Evolutionary conservation across 495 filamentous ascomycete species (phyloP).

Genomic region (Xylaria grammica): DNA sequence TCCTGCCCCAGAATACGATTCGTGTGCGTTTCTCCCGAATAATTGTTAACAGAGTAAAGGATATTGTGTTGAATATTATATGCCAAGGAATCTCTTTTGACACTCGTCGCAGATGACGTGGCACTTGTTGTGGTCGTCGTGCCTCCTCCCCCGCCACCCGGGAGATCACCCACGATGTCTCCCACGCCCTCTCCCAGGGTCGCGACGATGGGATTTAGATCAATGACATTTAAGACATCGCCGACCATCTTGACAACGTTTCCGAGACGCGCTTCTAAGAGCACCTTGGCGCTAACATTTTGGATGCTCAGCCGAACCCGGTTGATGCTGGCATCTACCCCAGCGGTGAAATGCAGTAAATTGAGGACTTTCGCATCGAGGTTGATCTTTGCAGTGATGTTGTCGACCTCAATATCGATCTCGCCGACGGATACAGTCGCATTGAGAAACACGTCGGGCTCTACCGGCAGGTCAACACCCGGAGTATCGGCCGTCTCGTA

Average conservation of each 20-base stretch:
- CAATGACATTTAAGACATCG: conserved; percentile 57
- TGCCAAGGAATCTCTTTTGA: conserved; percentile 31
- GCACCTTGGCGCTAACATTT: conserved; percentile 61
- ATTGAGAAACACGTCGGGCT: conserved; percentile 63
- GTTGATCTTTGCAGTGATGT: conserved; percentile 65
- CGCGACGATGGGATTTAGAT: conserved; percentile 62
- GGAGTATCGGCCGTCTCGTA: conserved; percentile 59
- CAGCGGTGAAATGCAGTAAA: conserved; percentile 61
- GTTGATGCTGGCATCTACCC: conserved; percentile 59
- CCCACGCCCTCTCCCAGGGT: conserved; percentile 54
- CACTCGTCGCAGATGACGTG: conserved; percentile 26
- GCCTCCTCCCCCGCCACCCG: conserved; percentile 34
- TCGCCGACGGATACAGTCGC: conserved; percentile 57
- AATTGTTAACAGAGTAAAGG: conserved; percentile 62
- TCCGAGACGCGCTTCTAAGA: conserved; percentile 59
- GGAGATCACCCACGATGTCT: conserved; percentile 52
- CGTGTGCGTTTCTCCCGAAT: conserved; percentile 57
- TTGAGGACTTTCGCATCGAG: conserved; percentile 61
- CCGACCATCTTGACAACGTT: conserved; percentile 63
- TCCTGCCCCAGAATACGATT: conserved; percentile 61
- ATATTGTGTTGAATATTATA: conserved; percentile 56
- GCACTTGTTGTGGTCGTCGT: conserved; percentile 28
- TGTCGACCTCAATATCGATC: conserved; percentile 59
- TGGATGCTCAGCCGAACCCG: conserved; percentile 57
- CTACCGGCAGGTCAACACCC: conserved; percentile 43